A percentile compares a stretch with the other conserved stretches of the same genome.
phyloP scores from a whole-genome alignment of 495 filamentous ascomycete genomes.

The Xylaria telfairii region DNA sequence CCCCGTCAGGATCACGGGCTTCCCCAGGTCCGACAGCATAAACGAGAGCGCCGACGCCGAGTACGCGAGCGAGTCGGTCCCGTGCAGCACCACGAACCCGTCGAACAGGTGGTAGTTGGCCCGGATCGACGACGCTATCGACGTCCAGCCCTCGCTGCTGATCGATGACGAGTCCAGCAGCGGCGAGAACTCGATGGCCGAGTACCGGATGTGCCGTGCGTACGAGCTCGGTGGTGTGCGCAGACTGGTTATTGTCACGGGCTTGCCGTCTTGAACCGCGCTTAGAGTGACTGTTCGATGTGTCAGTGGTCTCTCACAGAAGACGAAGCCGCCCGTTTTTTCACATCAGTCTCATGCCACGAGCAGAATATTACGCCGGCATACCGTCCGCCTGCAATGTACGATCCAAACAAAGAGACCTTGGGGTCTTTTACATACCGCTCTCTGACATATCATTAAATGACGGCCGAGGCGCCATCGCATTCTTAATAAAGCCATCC shows the following conservation, averaged over 20 bases:
- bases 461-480: slow-evolving; percentile 80
- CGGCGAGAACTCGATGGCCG: slow-evolving; percentile 83
- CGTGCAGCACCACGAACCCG: slow-evolving; percentile 95
- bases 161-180: slow-evolving; percentile 94
- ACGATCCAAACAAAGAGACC: background rate
- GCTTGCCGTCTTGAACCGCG: slow-evolving; percentile 49
- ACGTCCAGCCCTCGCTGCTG: slow-evolving; percentile 80
- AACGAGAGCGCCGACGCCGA: slow-evolving; percentile 92
- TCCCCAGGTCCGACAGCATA: slow-evolving; percentile 91
- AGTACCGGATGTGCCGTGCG: slow-evolving; percentile 82
- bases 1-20: slow-evolving; percentile 89
- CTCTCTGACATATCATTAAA: slow-evolving; percentile 87
- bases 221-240: slow-evolving; percentile 84
- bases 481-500: slow-evolving; percentile 80
- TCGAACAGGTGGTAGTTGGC: slow-evolving; percentile 91
- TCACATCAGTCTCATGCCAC: background rate
- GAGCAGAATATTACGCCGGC: background rate
- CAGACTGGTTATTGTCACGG: slow-evolving; percentile 59
- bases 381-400: background rate
- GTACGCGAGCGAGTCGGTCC: slow-evolving; percentile 92
- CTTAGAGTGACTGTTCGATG: slow-evolving; percentile 35
- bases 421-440: slow-evolving; percentile 40
- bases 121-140: slow-evolving; percentile 73
- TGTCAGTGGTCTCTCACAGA: background rate
- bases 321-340: background rate